Evolutionary conservation across 345 rosid species (phyloP), one percentile per base, ranked within the genome.

Genomic region (Syzygium aromaticum): DNA sequence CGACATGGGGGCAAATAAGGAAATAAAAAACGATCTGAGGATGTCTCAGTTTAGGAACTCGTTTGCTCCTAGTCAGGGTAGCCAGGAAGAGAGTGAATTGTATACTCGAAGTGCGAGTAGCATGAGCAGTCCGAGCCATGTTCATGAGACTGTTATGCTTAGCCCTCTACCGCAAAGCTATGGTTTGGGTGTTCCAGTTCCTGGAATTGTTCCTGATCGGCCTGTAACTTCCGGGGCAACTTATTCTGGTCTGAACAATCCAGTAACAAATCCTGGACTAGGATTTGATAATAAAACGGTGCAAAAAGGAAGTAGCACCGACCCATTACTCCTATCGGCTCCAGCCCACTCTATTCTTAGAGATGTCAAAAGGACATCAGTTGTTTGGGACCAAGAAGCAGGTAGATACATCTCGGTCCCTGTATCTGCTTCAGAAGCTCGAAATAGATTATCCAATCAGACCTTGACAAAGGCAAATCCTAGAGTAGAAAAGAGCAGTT

Each of bases 311-410:
- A 90, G 91, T 78, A 89, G 87, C 38, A 51, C 89, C 1, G 98
- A 97, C 87, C 95, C 97, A 14, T 86, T 97, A 87, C 91, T 92
- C 85, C 92, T 92, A 77, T 88, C 96, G 54, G 94, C 97, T 85
- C 95, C 99, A 57, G 89, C 98, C 38, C 87, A 96, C 86, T 96
- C 99, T 86, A 94, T 98, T 92, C 94, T 96, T 67, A 92, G 98
- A 90, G 99, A 98, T 85, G 95, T 95, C 85, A 96, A 94, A 89
- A 94, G 95, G 89, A 94, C 99, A 59, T 96, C 98, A 67, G 99
- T 96, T 77, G 94, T 95, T 19, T 98, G 95, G 95, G 99, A 98
- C 89, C 99, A 92, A 93, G 99, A 96, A 86, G 99, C 98, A 51
- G 98, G 99, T 43, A 93, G 99, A 89, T 98, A 95, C 43, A 91